These are phyloP conservation scores for Sarcocystis neurona DNA, from an alignment of 169 alveolate genomes.

Conservation along the genomic window DNA sequence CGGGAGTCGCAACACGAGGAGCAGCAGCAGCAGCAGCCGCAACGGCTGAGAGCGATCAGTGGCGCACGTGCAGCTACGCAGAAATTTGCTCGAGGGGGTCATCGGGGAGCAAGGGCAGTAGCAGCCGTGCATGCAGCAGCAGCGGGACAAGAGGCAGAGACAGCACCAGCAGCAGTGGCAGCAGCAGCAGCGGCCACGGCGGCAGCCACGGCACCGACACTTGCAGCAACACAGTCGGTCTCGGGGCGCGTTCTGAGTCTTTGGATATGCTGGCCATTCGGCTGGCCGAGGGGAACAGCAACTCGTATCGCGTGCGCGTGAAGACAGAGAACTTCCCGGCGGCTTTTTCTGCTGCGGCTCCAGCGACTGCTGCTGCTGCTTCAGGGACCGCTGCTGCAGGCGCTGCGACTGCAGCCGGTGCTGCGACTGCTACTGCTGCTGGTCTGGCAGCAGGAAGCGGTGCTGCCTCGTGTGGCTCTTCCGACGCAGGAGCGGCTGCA, in stretches of 20 bases:
- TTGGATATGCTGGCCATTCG: not conserved
- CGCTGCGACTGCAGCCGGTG: not conserved
- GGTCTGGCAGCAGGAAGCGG: too few species aligned
- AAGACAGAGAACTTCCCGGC: not conserved
- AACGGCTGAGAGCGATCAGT: not conserved
- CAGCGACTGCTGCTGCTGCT: not conserved
- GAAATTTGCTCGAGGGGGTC: too few species aligned
- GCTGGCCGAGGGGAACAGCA: not conserved
- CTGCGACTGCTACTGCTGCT: not conserved
- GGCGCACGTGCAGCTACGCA: constrained; percentile 30
- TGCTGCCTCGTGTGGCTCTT: not conserved
- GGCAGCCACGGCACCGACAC: not conserved
- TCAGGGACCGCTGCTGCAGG: not conserved
- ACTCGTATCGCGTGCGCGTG: not conserved
- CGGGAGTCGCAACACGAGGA: not conserved
- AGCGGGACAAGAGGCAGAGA: not conserved
- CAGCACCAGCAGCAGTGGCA: not conserved
- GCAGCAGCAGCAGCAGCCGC: not conserved
- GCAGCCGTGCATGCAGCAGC: not conserved
- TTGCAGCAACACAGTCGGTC: not conserved
- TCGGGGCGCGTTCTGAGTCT: not conserved
- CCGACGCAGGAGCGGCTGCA: not conserved
- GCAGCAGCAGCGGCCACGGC: not conserved
- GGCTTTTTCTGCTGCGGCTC: not conserved
- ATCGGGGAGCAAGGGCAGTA: constrained; percentile 1